These are phyloP conservation scores for Paraphoma chrysanthemicola DNA, from an alignment of 2,329 filamentous ascomycete species.

Conservation along the genomic window DNA sequence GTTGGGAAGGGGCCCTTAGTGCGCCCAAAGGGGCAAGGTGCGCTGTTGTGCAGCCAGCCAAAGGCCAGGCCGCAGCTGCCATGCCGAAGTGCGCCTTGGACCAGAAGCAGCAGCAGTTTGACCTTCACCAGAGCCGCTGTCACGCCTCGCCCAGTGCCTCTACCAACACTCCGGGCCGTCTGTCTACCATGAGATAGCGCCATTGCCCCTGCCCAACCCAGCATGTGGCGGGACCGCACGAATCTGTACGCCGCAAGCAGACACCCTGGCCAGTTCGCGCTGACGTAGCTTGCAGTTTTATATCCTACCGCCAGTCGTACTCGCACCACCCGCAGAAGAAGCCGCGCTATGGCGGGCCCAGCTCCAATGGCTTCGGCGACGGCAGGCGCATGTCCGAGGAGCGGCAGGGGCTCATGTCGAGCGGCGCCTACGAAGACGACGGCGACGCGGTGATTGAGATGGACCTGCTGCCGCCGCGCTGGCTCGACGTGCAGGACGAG, in stretches of 20 bases:
- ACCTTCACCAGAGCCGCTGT: not conserved
- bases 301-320: slow-evolving; percentile 99
- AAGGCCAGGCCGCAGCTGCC: not conserved
- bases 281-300: slow-evolving; percentile 71
- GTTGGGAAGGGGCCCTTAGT: slow-evolving; percentile 22
- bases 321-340: slow-evolving; percentile 92
- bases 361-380: slow-evolving; percentile 62
- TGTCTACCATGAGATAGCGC: slow-evolving; percentile 40
- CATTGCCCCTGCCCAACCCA: slow-evolving; percentile 34
- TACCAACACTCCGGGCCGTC: not conserved
- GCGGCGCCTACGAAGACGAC: slow-evolving; percentile 79
- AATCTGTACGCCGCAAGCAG: slow-evolving; percentile 75
- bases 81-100: slow-evolving; percentile 7
- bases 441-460: slow-evolving; percentile 97
- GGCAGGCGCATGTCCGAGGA: slow-evolving; percentile 62
- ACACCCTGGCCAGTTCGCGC: slow-evolving; percentile 26
- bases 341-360: slow-evolving; percentile 65
- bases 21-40: slow-evolving; percentile 18
- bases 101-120: not conserved
- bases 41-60: not conserved
- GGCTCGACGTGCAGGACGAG: slow-evolving; percentile 95
- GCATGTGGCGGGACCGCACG: slow-evolving; percentile 98
- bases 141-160: not conserved
- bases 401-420: slow-evolving; percentile 83
- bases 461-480: slow-evolving; percentile 92